phyloP scores from a whole-genome alignment of 352 stramenopile species.

The Stramenopiles sp. region DNA sequence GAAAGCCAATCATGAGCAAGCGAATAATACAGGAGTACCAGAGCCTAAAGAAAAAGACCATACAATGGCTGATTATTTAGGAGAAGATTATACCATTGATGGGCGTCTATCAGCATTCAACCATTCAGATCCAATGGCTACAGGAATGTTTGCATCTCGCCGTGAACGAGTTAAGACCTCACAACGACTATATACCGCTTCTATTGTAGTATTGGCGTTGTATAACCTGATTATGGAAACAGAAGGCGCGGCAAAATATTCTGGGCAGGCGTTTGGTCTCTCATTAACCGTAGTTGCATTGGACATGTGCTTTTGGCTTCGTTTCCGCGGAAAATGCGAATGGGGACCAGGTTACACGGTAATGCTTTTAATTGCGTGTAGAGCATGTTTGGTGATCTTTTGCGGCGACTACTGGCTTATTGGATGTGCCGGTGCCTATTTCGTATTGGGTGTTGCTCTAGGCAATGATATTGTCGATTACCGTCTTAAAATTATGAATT shows the following conservation, averaged over 20 bases:
- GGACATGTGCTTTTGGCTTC: slow-evolving; percentile 45
- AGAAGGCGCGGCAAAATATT: slow-evolving; percentile 27
- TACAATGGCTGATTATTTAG: background rate
- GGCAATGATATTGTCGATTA: slow-evolving; percentile 52
- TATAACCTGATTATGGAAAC: background rate
- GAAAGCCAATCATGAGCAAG: too few relatives aligned
- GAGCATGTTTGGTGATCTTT: slow-evolving; percentile 40
- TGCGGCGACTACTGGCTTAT: slow-evolving; percentile 51
- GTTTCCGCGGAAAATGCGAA: slow-evolving; percentile 35
- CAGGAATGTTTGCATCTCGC: background rate
- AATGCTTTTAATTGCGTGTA: slow-evolving; percentile 40
- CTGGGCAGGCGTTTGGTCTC: slow-evolving; percentile 36
- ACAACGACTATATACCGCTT: background rate
- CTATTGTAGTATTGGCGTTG: background rate
- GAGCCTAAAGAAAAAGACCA: background rate
- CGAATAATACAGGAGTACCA: background rate
- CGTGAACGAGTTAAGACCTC: background rate
- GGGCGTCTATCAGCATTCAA: background rate
- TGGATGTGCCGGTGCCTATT: slow-evolving; percentile 45
- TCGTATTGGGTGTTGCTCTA: slow-evolving; percentile 44
- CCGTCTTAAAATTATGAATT: slow-evolving; percentile 49
- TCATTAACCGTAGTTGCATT: slow-evolving; percentile 39
- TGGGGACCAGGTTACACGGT: slow-evolving; percentile 55
- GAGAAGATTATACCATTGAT: background rate
- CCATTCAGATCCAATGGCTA: background rate